Evolutionary conservation across 768 basidiomycete species (phyloP).

Genomic region (Leccinum ochraceum): DNA sequence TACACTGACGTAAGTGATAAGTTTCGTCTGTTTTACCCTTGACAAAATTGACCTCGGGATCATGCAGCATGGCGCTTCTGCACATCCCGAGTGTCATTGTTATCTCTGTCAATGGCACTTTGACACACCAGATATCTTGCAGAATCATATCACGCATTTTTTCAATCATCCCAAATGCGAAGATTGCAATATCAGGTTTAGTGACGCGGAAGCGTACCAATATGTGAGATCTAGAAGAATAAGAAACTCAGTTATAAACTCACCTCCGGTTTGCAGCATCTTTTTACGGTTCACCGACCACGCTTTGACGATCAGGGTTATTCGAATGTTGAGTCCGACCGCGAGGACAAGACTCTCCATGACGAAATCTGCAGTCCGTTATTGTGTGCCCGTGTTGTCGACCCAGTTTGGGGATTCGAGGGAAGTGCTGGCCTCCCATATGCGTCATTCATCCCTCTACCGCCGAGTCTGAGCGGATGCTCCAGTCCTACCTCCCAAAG

Average conservation of each 20-base stretch:
- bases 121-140: constrained; percentile 35
- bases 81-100: constrained; percentile 37
- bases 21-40: background rate
- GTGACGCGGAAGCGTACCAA: constrained; percentile 38
- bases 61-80: constrained; percentile 31
- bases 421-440: constrained; percentile 19
- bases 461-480: constrained; percentile 31
- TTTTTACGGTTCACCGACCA: constrained; percentile 31
- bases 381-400: constrained; percentile 14
- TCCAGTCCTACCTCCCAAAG: constrained; percentile 35
- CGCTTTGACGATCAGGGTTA: constrained; percentile 11
- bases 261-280: constrained; percentile 19
- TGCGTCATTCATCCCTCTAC: constrained; percentile 33
- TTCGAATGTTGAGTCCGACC: constrained; percentile 1
- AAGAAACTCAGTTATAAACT: background rate
- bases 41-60: constrained; percentile 12
- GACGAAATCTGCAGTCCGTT: constrained; percentile 11
- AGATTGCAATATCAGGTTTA: constrained; percentile 44
- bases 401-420: constrained; percentile 28
- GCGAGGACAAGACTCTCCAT: background rate
- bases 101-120: constrained; percentile 42
- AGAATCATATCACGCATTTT: constrained; percentile 44
- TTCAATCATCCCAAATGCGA: constrained; percentile 47
- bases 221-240: constrained; percentile 30
- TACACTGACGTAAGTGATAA: constrained; percentile 28